Evolutionary conservation across 2,329 filamentous ascomycete species (phyloP).

Genomic region (Colletotrichum siamense): DNA sequence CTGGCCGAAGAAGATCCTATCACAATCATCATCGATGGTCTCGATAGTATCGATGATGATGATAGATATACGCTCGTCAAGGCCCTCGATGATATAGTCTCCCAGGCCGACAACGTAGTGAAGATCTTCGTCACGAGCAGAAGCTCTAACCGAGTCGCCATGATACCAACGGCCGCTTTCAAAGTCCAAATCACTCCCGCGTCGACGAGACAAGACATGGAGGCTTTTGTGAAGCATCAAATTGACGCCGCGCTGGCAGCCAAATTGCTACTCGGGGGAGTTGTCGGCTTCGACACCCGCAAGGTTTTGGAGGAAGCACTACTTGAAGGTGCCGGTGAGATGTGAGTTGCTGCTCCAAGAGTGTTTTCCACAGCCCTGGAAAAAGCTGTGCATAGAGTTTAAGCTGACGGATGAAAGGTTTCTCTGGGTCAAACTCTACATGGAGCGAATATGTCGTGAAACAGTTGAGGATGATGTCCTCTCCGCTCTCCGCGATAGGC

Average conservation of each 20-base stretch:
- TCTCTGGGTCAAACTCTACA: neutral
- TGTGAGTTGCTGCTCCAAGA: neutral
- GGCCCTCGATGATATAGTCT: neutral
- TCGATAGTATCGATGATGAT: neutral
- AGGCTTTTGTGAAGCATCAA: neutral
- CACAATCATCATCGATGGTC: neutral
- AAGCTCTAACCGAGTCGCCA: neutral
- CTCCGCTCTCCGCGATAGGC: accelerated
- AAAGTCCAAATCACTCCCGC: neutral
- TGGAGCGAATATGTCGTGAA: neutral
- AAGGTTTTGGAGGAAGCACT: neutral
- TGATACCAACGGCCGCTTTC: neutral
- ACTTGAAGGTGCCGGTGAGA: neutral
- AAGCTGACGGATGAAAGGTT: neutral
- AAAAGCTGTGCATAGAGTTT: accelerated
- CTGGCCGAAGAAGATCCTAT: neutral
- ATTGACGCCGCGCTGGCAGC: neutral
- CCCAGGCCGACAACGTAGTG: neutral
- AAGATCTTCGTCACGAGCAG: neutral
- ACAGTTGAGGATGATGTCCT: neutral
- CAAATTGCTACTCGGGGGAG: neutral
- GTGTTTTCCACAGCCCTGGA: neutral
- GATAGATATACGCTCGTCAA: neutral
- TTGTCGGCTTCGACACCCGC: neutral
- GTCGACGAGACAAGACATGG: neutral